Conservation (phyloP, 306 rosid genomes). For the Quillaja saponaria region DNA sequence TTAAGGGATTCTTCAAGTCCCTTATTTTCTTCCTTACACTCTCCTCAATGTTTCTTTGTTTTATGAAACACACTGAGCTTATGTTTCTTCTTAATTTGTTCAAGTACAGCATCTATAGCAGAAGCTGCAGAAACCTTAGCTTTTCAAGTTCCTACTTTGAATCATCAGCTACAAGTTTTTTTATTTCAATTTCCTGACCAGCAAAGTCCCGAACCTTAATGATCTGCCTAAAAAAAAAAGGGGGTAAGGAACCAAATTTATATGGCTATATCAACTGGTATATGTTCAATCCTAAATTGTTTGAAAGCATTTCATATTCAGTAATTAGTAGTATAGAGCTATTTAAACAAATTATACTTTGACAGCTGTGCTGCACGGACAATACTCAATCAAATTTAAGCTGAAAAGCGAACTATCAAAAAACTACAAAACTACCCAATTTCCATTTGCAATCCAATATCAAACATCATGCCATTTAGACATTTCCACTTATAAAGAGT, state of each 20-base stretch:
- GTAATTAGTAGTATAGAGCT: no score
- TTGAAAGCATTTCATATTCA: no score
- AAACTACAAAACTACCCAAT: no score
- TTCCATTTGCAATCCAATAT: no score
- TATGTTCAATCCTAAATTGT: no score
- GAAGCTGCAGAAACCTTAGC: conserved; percentile 62
- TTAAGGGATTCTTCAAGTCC: conserved; percentile 74
- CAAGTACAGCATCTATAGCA: conserved; percentile 82
- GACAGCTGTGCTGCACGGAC: no score
- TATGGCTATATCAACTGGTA: neutral
- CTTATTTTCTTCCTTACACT: conserved; percentile 81
- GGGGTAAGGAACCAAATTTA: conserved; percentile 4
- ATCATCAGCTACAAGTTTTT: conserved; percentile 79
- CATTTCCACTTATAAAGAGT: no score
- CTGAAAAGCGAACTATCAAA: no score
- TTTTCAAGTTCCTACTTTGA: conserved; percentile 82
- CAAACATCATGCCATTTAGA: no score
- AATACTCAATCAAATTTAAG: no score
- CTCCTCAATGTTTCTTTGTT: conserved; percentile 96
- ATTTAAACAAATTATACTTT: no score
- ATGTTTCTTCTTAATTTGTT: conserved; percentile 91
- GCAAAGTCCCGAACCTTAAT: conserved; percentile 94
- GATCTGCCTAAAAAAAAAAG: conserved; percentile 52
- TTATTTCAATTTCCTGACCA: conserved; percentile 83
- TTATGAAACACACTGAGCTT: conserved; percentile 97